Evolutionary conservation across 345 rosid species (phyloP), one percentile per base, ranked within the genome.

Genomic region (Murraya koenigii): DNA sequence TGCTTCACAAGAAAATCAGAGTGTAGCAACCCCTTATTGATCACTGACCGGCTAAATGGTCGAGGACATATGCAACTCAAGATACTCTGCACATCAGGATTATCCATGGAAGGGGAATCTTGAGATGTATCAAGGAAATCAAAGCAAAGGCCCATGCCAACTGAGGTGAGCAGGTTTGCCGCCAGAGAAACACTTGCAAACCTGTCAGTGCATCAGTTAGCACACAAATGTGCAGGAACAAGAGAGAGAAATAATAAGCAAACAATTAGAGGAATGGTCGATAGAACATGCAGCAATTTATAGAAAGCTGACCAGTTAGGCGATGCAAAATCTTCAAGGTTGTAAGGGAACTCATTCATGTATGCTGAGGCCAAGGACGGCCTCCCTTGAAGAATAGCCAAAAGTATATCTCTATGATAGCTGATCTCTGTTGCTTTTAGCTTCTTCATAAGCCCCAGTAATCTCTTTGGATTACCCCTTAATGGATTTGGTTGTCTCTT

Each of bases 21-120:
- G 83, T 94, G 95, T 76, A 91, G 99, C 87, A 96, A 80, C 75
- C 99, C 97, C 88, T 87, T 94, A 68, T 85, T 94, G 86, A 92
- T 86, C 30, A 86, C 83, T 10, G 97, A 83, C 80, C 97, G 87
- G 84, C 92, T 82, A 76, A 92, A 90, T 72, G 97, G 84, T 65
- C 87, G 88, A 62, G 98, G 93, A 81, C 93, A 86, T 74, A 89
- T 85, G 86, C 96, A 90, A 70, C 78, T 91, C 81, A 88, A 78
- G 82, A 94, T 75, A 77, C 75, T 84, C 83, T 90, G 93, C 85
- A 94, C 82, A 23, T 88, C 89, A 25, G 62, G 74, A 76, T 78
- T 79, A 81, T 79, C 82, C 68, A 84, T 84, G 75, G 88, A 67
- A 79, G 82, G 82, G 68, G 86, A 80, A 81, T 84, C 80, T 20